Evolutionary conservation across 129 eudicot species (phyloP).

Genomic region (Helichrysum umbraculigerum): DNA sequence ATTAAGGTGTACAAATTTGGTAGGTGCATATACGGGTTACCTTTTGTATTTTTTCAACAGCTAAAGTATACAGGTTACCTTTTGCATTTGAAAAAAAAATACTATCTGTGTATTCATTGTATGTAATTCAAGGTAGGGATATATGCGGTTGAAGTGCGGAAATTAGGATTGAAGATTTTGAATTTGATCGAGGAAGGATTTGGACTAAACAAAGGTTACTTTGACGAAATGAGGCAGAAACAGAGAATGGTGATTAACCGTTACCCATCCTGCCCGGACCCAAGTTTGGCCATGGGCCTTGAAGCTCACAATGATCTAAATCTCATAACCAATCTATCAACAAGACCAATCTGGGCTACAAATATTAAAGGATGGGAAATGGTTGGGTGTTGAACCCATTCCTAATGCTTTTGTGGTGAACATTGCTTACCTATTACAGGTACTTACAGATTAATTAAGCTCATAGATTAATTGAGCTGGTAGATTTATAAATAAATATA

Average conservation of each 20-base stretch:
- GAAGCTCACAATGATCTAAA: constrained; percentile 44
- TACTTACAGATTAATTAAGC: background rate
- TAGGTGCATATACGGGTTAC: no score
- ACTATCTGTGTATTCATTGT: background rate
- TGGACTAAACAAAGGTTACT: constrained; percentile 38
- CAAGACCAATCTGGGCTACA: constrained; percentile 54
- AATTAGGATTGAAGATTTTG: constrained; percentile 41
- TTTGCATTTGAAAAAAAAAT: no score
- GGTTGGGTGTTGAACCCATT: constrained; percentile 48
- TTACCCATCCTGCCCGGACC: constrained; percentile 54
- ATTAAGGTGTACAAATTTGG: no score
- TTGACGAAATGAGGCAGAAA: constrained; percentile 23
- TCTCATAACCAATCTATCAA: no score
- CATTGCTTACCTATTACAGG: constrained; percentile 48
- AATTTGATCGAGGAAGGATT: constrained; percentile 45
- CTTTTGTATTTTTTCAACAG: background rate
- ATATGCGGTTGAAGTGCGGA: constrained; percentile 32
- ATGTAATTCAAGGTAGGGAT: constrained; percentile 23
- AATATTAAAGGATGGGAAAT: constrained; percentile 40
- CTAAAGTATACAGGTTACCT: background rate
- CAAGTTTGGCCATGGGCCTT: constrained; percentile 51
- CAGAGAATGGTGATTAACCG: constrained; percentile 33
- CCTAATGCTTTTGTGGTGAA: constrained; percentile 62
- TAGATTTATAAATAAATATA: no score
- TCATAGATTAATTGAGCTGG: no score